Evolutionary conservation across 331 rosid genomes (phyloP), one percentile per base, ranked within the genome.

Genomic region (Malus hybrid): DNA sequence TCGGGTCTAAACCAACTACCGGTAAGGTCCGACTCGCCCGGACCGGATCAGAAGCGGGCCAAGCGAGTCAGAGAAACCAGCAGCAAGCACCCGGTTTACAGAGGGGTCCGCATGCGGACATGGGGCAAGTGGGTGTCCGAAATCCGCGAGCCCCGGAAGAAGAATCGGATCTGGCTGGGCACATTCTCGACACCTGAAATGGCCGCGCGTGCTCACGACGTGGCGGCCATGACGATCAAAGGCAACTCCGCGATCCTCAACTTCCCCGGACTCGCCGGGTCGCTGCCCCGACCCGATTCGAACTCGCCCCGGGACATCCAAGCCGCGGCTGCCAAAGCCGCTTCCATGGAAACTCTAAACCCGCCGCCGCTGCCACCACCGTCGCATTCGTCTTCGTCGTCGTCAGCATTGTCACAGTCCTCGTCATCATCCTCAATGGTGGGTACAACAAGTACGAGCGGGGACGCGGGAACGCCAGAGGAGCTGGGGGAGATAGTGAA

Each of bases 101-200:
- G 96, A 71, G 99, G 99, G 34, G 97, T 95, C 24, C 85, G 99
- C 88, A 95, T 90, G 99, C 82, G 99, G 57, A 71, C 90, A 0
- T 95, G 99, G 99, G 99, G 99, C 5, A 95, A 89, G 69, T 95
- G 99, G 99, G 99, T 95, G 13, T 95, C 99, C 22, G 99, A 95
- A 89, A 95, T 95, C 84, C 89, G 99, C 3, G 98, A 95, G 74
- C 99, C 99, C 7, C 70, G 92, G 65, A 95, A 95, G 83, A 95
- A 95, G 80, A 95, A 82, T 77, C 88, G 99, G 88, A 95, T 95
- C 85, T 95, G 99, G 99, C 90, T 95, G 1, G 99, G 99, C 2
- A 95, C 99, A 3, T 95, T 86, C 78, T 87, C 93, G 22, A 92
- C 98, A 0, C 85, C 99, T 0, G 98, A 95, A 78, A 95, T 95